Conservation (phyloP, 805 yeast species). For the Phaffomyces thermotolerans region DNA sequence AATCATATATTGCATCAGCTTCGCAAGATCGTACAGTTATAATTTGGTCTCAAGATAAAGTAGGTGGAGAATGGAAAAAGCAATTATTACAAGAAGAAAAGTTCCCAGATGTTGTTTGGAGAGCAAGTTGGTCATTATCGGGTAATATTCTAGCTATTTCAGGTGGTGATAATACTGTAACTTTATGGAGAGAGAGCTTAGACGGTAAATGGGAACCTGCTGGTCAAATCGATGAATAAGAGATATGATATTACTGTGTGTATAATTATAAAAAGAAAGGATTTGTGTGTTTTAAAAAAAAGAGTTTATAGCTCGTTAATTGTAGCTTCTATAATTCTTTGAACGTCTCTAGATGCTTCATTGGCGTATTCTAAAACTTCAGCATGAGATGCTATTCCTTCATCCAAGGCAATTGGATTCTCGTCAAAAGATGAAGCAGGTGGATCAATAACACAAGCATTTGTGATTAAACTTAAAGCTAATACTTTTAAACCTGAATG, state of each 20-base stretch:
- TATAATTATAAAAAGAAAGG: background rate
- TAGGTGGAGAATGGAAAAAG: slow-evolving; percentile 71
- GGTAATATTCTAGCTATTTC: slow-evolving; percentile 94
- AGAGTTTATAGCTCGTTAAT: slow-evolving; percentile 31
- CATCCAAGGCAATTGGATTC: slow-evolving; percentile 44
- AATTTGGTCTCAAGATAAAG: slow-evolving; percentile 84
- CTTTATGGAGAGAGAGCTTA: slow-evolving; percentile 92
- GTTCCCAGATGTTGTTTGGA: slow-evolving; percentile 97
- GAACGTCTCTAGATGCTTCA: slow-evolving; percentile 76
- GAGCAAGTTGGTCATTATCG: slow-evolving; percentile 94
- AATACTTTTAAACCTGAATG: slow-evolving; percentile 78
- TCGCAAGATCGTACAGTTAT: slow-evolving; percentile 94
- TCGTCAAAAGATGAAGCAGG: slow-evolving; percentile 62
- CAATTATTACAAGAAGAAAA: slow-evolving; percentile 65
- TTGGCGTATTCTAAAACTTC: slow-evolving; percentile 84
- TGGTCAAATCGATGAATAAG: slow-evolving; percentile 83
- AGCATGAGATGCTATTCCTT: slow-evolving; percentile 83
- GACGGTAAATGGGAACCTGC: slow-evolving; percentile 95
- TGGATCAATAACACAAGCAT: slow-evolving; percentile 63
- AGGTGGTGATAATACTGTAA: slow-evolving; percentile 94
- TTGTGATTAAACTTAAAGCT: slow-evolving; percentile 83
- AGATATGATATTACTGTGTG: too few species aligned
- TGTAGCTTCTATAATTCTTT: slow-evolving; percentile 56
- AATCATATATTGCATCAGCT: slow-evolving; percentile 90
- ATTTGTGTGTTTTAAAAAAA: background rate